Base-by-base conservation (phyloP, 164 flowering plant species). In the Stephania japonica region DNA sequence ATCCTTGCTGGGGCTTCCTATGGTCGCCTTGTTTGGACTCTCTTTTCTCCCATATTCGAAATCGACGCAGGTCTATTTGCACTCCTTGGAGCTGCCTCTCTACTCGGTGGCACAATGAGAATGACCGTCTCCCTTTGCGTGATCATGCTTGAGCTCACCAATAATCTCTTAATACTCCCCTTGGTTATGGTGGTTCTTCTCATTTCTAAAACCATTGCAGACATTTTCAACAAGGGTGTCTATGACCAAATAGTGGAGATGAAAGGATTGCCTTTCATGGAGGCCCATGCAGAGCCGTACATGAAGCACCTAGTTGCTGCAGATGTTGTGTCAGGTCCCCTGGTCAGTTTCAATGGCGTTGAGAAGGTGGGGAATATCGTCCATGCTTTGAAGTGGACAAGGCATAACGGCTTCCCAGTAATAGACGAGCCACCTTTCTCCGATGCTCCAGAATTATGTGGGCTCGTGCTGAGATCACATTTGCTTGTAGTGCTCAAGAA, bases 101-200 rank as follows among this genome's bases (percentile, higher is more conserved):
- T 94, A 76, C 95, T 94, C 12, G 99, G 97, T 65, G 98, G 98
- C 47, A 90, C 96, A 42, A 95, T 95, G 99, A 88, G 98, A 69
- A 93, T 91, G 99, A 95, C 98, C 0, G 99, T 95, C 25, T 95
- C 97, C 2, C 85, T 95, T 1, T 95, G 99, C 76, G 90, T 95
- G 73, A 95, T 95, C 63, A 87, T 95, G 42, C 86, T 95, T 7
- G 99, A 93, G 78, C 98, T 95, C 26, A 95, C 99, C 8, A 91
- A 93, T 75, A 78, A 93, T 76, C 90, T 95, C 1, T 44, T 90
- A 32, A 85, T 91, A 94, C 97, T 95, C 25, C 99, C 99, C 1
- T 42, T 89, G 62, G 84, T 89, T 41, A 95, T 92, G 99, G 74
- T 95, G 7, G 99, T 95, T 66, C 99, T 94, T 53, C 97, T 95